These are phyloP conservation scores for Rhynchosporium agropyri DNA, from an alignment of 2,329 filamentous ascomycete species.

Conservation along the genomic window DNA sequence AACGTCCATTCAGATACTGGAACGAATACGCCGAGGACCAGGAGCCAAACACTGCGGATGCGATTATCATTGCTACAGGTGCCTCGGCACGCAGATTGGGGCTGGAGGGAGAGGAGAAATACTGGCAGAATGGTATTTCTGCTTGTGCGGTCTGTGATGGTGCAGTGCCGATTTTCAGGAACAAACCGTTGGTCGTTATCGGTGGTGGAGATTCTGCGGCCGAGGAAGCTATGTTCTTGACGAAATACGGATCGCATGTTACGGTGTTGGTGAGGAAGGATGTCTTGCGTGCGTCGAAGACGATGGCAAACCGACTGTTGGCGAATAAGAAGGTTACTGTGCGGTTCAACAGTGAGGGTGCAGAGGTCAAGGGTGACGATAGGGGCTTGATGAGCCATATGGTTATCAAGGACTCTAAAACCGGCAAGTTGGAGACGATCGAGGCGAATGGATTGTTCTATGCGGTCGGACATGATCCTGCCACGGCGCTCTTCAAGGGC, in stretches of 20 bases:
- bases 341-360: slow-evolving; percentile 78
- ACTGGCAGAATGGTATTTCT: slow-evolving; percentile 96
- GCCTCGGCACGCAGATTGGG: slow-evolving; percentile 85
- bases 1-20: slow-evolving; percentile 89
- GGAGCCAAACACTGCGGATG: slow-evolving; percentile 82
- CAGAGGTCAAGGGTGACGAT: slow-evolving; percentile 82
- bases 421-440: slow-evolving; percentile 78
- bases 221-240: slow-evolving; percentile 95
- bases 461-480: slow-evolving; percentile 94
- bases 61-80: slow-evolving; percentile 92
- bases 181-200: slow-evolving; percentile 94
- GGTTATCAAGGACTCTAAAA: slow-evolving; percentile 76
- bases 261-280: slow-evolving; percentile 90
- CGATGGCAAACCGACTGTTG: slow-evolving; percentile 86
- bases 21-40: slow-evolving; percentile 84
- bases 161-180: slow-evolving; percentile 94
- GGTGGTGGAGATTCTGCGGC: slow-evolving; percentile 96
- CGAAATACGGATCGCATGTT: slow-evolving; percentile 95
- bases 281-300: slow-evolving; percentile 81
- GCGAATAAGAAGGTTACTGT: slow-evolving; percentile 89
- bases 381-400: slow-evolving; percentile 88
- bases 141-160: slow-evolving; percentile 98
- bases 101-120: slow-evolving; percentile 87
- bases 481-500: slow-evolving; percentile 85
- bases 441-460: slow-evolving; percentile 95